Conservation (phyloP, 1,139 yeast genomes). For the Kluyveromyces marxianus region DNA sequence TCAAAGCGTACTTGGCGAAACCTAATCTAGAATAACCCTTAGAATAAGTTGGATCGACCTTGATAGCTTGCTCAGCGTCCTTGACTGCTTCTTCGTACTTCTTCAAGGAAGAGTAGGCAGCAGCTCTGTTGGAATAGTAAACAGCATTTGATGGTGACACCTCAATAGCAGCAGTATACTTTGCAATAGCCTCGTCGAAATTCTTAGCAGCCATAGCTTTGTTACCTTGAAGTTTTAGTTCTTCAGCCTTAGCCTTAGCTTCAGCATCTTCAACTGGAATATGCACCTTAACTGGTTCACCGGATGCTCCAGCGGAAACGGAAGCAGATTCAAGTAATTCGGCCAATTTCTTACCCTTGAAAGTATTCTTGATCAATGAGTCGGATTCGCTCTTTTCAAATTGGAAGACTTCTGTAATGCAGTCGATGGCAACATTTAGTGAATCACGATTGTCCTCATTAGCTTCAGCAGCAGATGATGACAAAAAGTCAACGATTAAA, state of each 20-base stretch:
- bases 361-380: conserved; percentile 33
- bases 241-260: conserved; percentile 64
- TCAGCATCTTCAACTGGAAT: conserved; percentile 40
- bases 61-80: conserved; percentile 79
- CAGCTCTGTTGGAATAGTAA: conserved; percentile 90
- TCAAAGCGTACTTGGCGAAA: conserved; percentile 82
- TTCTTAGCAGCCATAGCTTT: conserved; percentile 79
- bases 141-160: conserved; percentile 69
- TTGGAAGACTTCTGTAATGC: conserved; percentile 81
- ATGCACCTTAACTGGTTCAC: conserved; percentile 36
- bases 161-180: conserved; percentile 77
- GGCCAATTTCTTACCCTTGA: conserved; percentile 43
- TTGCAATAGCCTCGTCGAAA: conserved; percentile 59
- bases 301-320: conserved; percentile 13
- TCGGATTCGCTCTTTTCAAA: conserved; percentile 47
- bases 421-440: conserved; percentile 90
- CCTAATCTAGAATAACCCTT: conserved; percentile 96
- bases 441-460: conserved; percentile 81
- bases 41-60: conserved; percentile 69
- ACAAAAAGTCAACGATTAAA: conserved; percentile 67
- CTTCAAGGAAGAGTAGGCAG: conserved; percentile 79
- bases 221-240: conserved; percentile 83
- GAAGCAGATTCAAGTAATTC: conserved; percentile 34
- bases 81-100: conserved; percentile 70
- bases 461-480: conserved; percentile 54